Conservation (phyloP, 1,284 basidiomycete species). For the Rhodotorula sp. region DNA sequence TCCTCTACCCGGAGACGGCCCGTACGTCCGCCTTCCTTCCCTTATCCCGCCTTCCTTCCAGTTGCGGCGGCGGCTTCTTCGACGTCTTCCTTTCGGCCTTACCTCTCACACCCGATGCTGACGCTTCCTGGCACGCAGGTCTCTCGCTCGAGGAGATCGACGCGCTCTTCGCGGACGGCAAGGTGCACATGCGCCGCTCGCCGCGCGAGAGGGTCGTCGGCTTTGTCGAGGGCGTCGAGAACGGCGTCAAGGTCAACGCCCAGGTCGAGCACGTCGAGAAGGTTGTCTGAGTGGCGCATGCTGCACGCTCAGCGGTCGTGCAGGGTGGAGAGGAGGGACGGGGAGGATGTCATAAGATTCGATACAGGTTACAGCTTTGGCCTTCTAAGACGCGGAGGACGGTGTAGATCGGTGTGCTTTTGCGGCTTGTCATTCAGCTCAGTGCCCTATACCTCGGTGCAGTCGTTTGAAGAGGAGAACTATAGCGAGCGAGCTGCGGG, state of each 20-base stretch:
- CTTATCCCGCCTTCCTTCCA: not conserved
- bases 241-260: not conserved
- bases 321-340: too few relatives aligned
- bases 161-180: constrained; percentile 14
- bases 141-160: constrained; percentile 20
- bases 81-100: too few relatives aligned
- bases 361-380: too few relatives aligned
- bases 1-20: constrained; percentile 10
- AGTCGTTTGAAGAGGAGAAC: too few relatives aligned
- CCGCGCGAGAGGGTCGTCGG: not conserved
- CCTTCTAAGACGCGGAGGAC: too few relatives aligned
- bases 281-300: not conserved
- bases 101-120: not conserved
- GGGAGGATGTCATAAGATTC: too few relatives aligned
- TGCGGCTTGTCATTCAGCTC: too few relatives aligned
- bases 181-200: constrained; percentile 8
- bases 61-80: too few relatives aligned
- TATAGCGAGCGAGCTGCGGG: too few relatives aligned
- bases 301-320: too few relatives aligned
- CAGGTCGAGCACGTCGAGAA: constrained; percentile 6
- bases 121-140: not conserved
- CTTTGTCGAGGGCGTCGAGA: constrained; percentile 4
- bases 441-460: too few relatives aligned
- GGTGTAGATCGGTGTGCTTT: too few relatives aligned
- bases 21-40: not conserved